Evolutionary conservation across 2,329 filamentous ascomycete genomes (phyloP), one percentile per base, ranked within the genome.

Genomic region (Arachnomyces sp.): DNA sequence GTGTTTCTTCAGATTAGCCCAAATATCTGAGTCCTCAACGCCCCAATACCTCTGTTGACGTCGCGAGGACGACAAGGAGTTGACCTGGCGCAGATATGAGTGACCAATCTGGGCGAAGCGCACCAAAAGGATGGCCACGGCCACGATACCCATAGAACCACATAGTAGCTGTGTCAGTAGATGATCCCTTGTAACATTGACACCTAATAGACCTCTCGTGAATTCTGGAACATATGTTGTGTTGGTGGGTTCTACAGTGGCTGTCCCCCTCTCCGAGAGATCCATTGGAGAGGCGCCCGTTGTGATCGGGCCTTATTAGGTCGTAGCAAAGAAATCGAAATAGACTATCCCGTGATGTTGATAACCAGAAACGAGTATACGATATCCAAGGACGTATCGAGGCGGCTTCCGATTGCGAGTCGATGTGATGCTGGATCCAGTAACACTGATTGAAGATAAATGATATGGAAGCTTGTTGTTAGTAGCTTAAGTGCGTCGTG

Each of bases 1-100:
- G 40, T 71, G 56, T 38, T 67, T 71, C 55, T 72, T 72, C 34
- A 68, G 49, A 31, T 53, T 59, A 6, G 66, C 49, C 66, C 68
- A 71, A 40, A 59, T 49, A 11, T 44, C 44, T 17, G 61, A 65
- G 28, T 60, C 55, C 44, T 71, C 67, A 29, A 62, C 48, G 13
- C 62, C 62, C 64, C 68, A 72, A 48, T 65, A 71, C 21, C 54
- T 60, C 45, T 71, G 68, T 40, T 69, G 60, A 18, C 51, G 49
- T 36, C 52, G 49, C 28, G 47, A 59, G 12, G 64, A 55, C 1
- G 57, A 54, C 28, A 63, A 48, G 15, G 65, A 65, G 34, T 60
- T 62, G 42, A 70, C 59, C 35, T 62, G 64, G 13, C 69, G 65
- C 31, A 71, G 55, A 44, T 69, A 65, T 14, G 62, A 57, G 51